A percentile compares a stretch with the other conserved stretches of the same genome.
These are phyloP conservation scores for Hevea brasiliensis DNA, from an alignment of 345 rosid genomes.

Conservation along the genomic window DNA sequence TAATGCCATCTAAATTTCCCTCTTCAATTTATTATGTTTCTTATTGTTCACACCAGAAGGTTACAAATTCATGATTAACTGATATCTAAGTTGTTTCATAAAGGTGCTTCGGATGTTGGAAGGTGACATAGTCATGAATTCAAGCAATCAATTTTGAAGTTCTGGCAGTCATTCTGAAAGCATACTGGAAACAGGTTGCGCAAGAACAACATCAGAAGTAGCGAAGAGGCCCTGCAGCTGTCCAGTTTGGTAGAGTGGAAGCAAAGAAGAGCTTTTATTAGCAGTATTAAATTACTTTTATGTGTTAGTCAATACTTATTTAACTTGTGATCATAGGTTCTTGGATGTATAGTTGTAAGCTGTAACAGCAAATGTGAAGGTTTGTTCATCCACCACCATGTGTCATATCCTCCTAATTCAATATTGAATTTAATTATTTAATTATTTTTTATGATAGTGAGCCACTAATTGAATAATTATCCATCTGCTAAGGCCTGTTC, in stretches of 20 bases:
- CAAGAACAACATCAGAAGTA: background rate
- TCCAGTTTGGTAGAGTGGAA: background rate
- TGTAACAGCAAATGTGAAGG: background rate
- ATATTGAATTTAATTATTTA: background rate
- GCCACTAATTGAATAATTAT: no score
- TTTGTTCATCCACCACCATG: background rate
- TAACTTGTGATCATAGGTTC: background rate
- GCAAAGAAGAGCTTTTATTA: background rate
- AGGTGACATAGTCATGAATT: slow-evolving; percentile 51
- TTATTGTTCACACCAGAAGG: background rate
- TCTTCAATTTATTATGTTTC: no score
- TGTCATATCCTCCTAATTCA: background rate
- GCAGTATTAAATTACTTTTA: background rate
- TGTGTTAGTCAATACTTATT: background rate
- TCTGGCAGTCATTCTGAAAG: background rate
- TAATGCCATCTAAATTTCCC: no score
- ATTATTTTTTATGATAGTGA: no score
- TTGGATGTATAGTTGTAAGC: background rate
- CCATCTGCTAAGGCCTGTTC: no score
- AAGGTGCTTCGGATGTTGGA: slow-evolving; percentile 91
- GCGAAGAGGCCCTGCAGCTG: background rate
- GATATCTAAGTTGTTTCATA: slow-evolving; percentile 12
- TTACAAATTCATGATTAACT: background rate
- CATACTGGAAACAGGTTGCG: background rate
- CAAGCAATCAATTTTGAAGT: slow-evolving; percentile 18